Base-by-base conservation (phyloP, 768 basidiomycete species). In the Rhodotorula sphaerocarpa region DNA sequence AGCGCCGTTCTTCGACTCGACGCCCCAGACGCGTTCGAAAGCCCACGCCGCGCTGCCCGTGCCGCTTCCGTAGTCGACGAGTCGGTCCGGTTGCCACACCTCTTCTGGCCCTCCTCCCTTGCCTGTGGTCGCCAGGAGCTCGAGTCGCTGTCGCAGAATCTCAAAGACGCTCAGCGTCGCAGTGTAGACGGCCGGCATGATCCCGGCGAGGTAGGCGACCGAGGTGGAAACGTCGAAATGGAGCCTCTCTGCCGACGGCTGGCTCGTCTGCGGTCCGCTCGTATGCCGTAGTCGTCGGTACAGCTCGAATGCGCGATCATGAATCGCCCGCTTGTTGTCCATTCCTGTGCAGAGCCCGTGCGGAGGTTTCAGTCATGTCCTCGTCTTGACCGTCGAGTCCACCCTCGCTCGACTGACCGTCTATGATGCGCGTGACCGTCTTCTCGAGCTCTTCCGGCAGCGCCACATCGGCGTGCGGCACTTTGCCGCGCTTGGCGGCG, bases 41-140 rank as follows among this genome's bases (percentile, higher is more conserved):
- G 64, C 68, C 90, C 90, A 92, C 33, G 91, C 79, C 3, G 84
- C 88, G 70, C 85, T 87, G 16, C 88, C 90, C 1, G 85, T 83
- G 14, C 83, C 89, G 56, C 85, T 80, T 16, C 90, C 90, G 85
- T 87, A 92, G 70, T 93, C 90, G 45, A 90, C 77, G 16, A 93
- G 77, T 39, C 77, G 60, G 18, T 67, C 64, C 2, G 71, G 71
- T 20, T 80, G 31, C 83, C 77, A 57, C 83, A 77, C 36, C 76
- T 75, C 46, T 25, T 16, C 42, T n/a, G n/a, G n/a, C n/a, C 28
- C 5, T 30, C 27, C 3, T 10, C 7, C 31, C 42, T 44, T 82
- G 81, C 87, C n/a, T 79, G 78, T 11, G 79, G 27, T 57, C 21
- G 36, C 39, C 5, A 54, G 28, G 10, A 63, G 74, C n/a, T 82